A percentile compares a stretch with the other conserved stretches of the same genome.
Conservation (phyloP, 331 rosid species). For the Phaseolus coccineus region DNA sequence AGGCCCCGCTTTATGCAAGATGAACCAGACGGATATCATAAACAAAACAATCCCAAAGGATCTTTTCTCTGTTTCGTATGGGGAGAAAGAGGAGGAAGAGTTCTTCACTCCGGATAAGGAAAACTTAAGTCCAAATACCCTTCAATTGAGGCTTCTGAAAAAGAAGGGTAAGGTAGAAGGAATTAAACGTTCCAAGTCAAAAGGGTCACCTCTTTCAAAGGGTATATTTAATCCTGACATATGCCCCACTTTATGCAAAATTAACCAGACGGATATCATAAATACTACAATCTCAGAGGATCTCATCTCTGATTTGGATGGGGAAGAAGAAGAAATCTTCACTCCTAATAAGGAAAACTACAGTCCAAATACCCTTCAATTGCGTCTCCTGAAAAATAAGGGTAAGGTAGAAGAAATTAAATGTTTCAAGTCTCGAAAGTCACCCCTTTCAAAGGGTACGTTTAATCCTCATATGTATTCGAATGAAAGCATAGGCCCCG, state of each 20-base stretch:
- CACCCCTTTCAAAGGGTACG: constrained; percentile 42
- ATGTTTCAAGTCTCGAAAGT: constrained; percentile 39
- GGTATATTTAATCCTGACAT: constrained; percentile 28
- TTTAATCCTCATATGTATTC: constrained; percentile 26
- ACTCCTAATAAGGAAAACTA: constrained; percentile 77
- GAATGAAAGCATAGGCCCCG: constrained; percentile 36
- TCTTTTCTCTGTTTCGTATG: constrained; percentile 40
- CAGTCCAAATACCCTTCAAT: constrained; percentile 60
- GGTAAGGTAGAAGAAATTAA: constrained; percentile 50
- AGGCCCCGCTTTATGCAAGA: constrained; percentile 46
- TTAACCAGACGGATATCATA: constrained; percentile 41
- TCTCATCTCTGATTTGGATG: constrained; percentile 44
- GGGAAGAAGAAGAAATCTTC: constrained; percentile 53
- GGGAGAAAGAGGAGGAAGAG: constrained; percentile 57
- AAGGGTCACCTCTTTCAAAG: constrained; percentile 43
- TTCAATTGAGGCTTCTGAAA: constrained; percentile 49
- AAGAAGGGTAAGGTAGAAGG: constrained; percentile 57
- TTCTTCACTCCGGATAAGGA: constrained; percentile 71
- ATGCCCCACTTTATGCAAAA: constrained; percentile 43
- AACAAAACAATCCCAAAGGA: constrained; percentile 39
- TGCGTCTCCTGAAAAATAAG: constrained; percentile 56
- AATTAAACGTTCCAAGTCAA: constrained; percentile 43
- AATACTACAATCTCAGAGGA: constrained; percentile 36
- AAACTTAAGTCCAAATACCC: constrained; percentile 71
- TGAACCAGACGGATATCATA: constrained; percentile 45